These are phyloP conservation scores for Pelomyxa schiedti DNA, from an alignment of 78 protist species.

Conservation along the genomic window DNA sequence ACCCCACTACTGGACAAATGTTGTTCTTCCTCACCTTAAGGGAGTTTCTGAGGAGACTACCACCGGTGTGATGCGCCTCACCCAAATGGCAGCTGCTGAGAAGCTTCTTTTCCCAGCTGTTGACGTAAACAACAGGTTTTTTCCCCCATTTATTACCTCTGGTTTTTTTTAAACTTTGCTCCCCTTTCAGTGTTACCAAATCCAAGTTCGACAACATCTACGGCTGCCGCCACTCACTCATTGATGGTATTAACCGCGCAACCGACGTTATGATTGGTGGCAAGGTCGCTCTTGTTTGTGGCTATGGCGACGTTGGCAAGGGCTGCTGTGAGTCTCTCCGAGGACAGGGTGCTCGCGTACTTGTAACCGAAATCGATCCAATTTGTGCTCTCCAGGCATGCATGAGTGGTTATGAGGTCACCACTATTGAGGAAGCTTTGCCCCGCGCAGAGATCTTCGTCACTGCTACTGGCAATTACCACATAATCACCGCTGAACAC, in stretches of 20 bases:
- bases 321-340: constrained; percentile 90
- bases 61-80: constrained; percentile 97
- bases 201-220: constrained; percentile 98
- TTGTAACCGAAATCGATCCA: constrained; percentile 98
- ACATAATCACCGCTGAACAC: constrained; percentile 82
- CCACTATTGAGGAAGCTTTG: constrained; percentile 79
- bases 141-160: no score
- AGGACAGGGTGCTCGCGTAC: constrained; percentile 82
- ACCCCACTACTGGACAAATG: constrained; percentile 35
- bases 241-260: constrained; percentile 98
- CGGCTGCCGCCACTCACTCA: constrained; percentile 96
- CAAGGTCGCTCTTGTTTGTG: constrained; percentile 87
- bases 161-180: no score
- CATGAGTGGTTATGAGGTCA: constrained; percentile 95
- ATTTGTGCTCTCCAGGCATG: constrained; percentile 98
- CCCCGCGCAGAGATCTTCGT: constrained; percentile 80
- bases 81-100: constrained; percentile 74
- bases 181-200: constrained; percentile 97
- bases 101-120: constrained; percentile 93
- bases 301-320: constrained; percentile 99
- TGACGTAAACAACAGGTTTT: constrained; percentile 99
- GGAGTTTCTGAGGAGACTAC: constrained; percentile 99
- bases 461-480: constrained; percentile 96
- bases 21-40: constrained; percentile 58
- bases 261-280: constrained; percentile 99